These are phyloP conservation scores for Medicago arabica DNA, from an alignment of 306 rosid species.

Conservation along the genomic window DNA sequence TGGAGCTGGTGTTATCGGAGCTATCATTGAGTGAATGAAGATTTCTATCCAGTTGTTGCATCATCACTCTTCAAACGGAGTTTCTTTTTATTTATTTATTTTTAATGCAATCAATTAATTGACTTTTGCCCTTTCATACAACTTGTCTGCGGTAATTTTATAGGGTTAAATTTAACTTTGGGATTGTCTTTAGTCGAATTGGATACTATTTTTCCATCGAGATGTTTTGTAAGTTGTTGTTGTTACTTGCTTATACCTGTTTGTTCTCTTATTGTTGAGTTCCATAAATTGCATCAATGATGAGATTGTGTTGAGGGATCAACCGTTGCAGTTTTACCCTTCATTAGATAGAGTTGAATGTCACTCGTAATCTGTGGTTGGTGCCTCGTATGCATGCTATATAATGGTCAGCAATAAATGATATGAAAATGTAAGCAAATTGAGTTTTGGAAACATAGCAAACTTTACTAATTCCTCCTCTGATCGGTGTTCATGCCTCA, in stretches of 20 bases:
- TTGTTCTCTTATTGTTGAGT: neutral
- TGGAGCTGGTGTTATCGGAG: conserved; percentile 89
- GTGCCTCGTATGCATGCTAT: neutral
- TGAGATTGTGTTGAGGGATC: conserved; percentile 6
- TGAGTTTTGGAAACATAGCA: neutral
- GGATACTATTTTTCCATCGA: conserved; percentile 40
- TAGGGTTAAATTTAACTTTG: conserved; percentile 47
- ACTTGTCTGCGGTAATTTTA: conserved; percentile 48
- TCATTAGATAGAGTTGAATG: conserved; percentile 11
- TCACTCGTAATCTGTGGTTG: neutral
- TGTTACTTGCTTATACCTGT: conserved; percentile 29
- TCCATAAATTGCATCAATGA: conserved; percentile 16
- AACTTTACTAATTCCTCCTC: too few species aligned
- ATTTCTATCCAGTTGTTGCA: neutral
- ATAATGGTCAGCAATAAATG: neutral
- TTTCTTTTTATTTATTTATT: conserved; percentile 37
- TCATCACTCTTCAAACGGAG: conserved; percentile 1
- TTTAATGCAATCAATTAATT: conserved; percentile 39
- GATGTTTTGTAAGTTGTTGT: conserved; percentile 38
- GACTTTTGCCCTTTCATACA: conserved; percentile 32
- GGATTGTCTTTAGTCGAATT: conserved; percentile 43
- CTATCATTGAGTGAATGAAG: conserved; percentile 73
- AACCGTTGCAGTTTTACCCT: conserved; percentile 3
- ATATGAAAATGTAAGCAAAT: neutral
- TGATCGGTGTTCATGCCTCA: neutral